Conservation (phyloP, 805 yeast genomes). For the Cyberlindnera veronae region DNA sequence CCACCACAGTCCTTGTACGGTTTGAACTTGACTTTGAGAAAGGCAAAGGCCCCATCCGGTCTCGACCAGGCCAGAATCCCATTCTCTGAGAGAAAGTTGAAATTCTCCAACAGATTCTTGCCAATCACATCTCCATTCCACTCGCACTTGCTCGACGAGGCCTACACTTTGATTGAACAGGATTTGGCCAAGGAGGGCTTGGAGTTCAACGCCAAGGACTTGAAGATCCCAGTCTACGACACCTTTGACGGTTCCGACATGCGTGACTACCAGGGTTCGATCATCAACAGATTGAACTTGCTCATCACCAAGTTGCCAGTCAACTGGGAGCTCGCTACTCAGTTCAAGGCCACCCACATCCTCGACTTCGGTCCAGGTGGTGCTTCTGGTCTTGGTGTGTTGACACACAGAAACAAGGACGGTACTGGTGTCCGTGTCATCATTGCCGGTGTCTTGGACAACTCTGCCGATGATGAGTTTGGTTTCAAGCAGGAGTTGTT, state of each 20-base stretch:
- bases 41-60: slow-evolving; percentile 92
- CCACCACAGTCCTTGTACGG: slow-evolving; percentile 98
- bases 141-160: slow-evolving; percentile 75
- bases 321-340: slow-evolving; percentile 90
- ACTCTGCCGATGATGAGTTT: slow-evolving; percentile 70
- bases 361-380: slow-evolving; percentile 99
- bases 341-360: slow-evolving; percentile 79
- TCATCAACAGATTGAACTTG: slow-evolving; percentile 67
- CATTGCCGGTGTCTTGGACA: slow-evolving; percentile 87
- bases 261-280: slow-evolving; percentile 49
- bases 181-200: slow-evolving; percentile 63
- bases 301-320: slow-evolving; percentile 89
- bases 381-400: slow-evolving; percentile 90
- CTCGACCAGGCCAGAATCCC: slow-evolving; percentile 95
- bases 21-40: slow-evolving; percentile 85
- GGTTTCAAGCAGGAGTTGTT: slow-evolving; percentile 96
- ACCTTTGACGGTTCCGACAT: slow-evolving; percentile 83
- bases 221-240: slow-evolving; percentile 87
- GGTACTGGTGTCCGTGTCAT: slow-evolving; percentile 97
- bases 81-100: slow-evolving; percentile 86
- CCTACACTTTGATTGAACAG: slow-evolving; percentile 59
- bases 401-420: slow-evolving; percentile 96
- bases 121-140: slow-evolving; percentile 98
- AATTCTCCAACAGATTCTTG: slow-evolving; percentile 88
- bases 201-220: slow-evolving; percentile 48